Percentiles rank a stretch among this genome's conserved stretches.
These are phyloP conservation scores for Hymenoscyphus repandus DNA, from an alignment of 2,329 filamentous ascomycete species.

Conservation along the genomic window DNA sequence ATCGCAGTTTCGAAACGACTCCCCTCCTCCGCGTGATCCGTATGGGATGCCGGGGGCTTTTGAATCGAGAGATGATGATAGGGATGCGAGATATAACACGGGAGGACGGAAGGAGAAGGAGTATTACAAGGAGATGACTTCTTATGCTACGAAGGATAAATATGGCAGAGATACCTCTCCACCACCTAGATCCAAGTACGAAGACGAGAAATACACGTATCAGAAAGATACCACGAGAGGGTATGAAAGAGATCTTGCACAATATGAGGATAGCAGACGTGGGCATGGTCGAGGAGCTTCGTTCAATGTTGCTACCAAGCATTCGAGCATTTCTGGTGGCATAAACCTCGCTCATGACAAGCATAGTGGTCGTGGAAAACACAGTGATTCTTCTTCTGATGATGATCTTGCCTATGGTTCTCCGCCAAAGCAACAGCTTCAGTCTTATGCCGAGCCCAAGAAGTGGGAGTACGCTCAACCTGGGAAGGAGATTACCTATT, in stretches of 20 bases:
- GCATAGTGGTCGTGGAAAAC: slow-evolving; percentile 5
- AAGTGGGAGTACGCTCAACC: slow-evolving; percentile 36
- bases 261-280: slow-evolving; percentile 19
- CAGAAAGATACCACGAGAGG: slow-evolving; percentile 5
- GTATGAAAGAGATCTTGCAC: slow-evolving; percentile 21
- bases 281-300: slow-evolving; percentile 20
- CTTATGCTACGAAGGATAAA: slow-evolving; percentile 11
- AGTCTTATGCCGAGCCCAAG: slow-evolving; percentile 28
- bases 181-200: slow-evolving; percentile 1
- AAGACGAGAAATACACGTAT: slow-evolving; percentile 28
- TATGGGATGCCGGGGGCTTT: slow-evolving; percentile 20
- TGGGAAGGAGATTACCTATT: slow-evolving; percentile 32
- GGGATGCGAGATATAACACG: slow-evolving; percentile 13
- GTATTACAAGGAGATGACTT: slow-evolving; percentile 7
- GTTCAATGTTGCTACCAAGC: slow-evolving; percentile 24
- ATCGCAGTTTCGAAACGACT: slow-evolving; percentile 6
- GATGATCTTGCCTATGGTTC: slow-evolving; percentile 5
- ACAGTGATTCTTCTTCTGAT: slow-evolving; percentile 10
- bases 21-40: slow-evolving; percentile 5
- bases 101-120: slow-evolving; percentile 14
- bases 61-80: slow-evolving; percentile 16
- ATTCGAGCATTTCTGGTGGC: slow-evolving; percentile 21
- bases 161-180: slow-evolving; percentile 11
- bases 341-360: slow-evolving; percentile 22
- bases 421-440: slow-evolving; percentile 7